A percentile compares a stretch with the other conserved stretches of the same genome.
These are phyloP conservation scores for Solioccasus polychromus DNA, from an alignment of 768 basidiomycete genomes.

Conservation along the genomic window DNA sequence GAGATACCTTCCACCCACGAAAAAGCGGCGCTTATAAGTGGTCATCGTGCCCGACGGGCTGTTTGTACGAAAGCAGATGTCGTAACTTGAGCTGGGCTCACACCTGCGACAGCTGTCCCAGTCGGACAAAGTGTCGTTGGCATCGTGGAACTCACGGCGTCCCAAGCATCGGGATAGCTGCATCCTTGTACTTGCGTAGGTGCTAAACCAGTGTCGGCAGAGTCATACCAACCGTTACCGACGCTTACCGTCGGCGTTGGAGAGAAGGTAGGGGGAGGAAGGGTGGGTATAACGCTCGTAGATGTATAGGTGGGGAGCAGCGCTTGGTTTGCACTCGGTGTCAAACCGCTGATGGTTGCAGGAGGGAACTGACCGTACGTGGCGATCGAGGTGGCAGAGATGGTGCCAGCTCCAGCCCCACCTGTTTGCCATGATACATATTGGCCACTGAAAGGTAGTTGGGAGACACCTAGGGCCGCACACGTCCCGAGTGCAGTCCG, in stretches of 20 bases:
- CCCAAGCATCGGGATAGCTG: constrained; percentile 62
- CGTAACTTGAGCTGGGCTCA: constrained; percentile 4
- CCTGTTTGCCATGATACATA: constrained; percentile 71
- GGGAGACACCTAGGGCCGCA: constrained; percentile 44
- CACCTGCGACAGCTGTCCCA: constrained; percentile 3
- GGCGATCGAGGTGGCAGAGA: constrained; percentile 39
- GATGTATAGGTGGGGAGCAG: constrained; percentile 63
- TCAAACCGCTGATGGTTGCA: constrained; percentile 45
- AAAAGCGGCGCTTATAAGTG: neutral
- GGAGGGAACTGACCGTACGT: constrained; percentile 55
- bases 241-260: constrained; percentile 38
- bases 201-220: constrained; percentile 47
- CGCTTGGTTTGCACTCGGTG: constrained; percentile 31
- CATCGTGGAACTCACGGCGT: constrained; percentile 48
- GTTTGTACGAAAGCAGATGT: neutral
- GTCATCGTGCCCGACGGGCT: constrained; percentile 8
- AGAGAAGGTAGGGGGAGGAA: constrained; percentile 55
- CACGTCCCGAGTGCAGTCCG: constrained; percentile 66
- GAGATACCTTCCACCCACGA: neutral
- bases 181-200: constrained; percentile 63
- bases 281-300: constrained; percentile 54
- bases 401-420: constrained; percentile 50
- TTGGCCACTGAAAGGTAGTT: constrained; percentile 46
- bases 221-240: constrained; percentile 58
- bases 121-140: constrained; percentile 43